Evolutionary conservation across 73 alveolate species (phyloP), one percentile per base, ranked within the genome.

Genomic region (Diophrys sp.): DNA sequence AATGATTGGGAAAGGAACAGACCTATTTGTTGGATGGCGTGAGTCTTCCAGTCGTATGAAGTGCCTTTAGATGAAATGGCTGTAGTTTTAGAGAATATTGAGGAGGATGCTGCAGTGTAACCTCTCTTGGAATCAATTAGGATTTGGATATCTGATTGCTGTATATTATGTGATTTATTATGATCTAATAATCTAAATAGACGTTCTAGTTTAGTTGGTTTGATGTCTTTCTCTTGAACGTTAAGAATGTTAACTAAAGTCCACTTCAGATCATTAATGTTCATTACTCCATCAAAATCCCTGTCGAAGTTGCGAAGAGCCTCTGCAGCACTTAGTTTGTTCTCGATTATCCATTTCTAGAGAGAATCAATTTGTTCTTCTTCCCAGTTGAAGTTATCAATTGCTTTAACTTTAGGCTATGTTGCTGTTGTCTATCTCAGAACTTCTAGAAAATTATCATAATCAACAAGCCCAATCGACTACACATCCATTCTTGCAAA

Each of bases 381-480:
- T 81, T 94, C 98, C 97, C 98, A 94, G 71, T 88, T 91, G 89
- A 94, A 94, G 62, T 76, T 87, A 81, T 94, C 98, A 30, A 62
- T 54, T 2, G 80, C 76, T 23, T 62, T 54, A 0, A 81, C 75
- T 31, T 31, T 67, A 14, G 71, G 71, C 0, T 56, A 31, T 11
- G 81, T 29, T 0, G 87, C 92, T 0, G 89, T 67, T 2, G 89
- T 62, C 54, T 85, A 80, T 33, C 90, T 75, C 67, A 94, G 54
- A 11, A 80, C 90, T 14, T 70, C 70, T 23, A 87, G 57, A 91
- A 91, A 94, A 27, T 80, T 83, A 34, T 93, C 93, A 69, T 82
- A 84, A 80, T 93, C 96, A 8, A 94, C 89, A 67, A 94, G 69
- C 23, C 98, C 98, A 24, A 88, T 94, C 26, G 82, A 80, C 68